Evolutionary conservation across 2,329 filamentous ascomycete species (phyloP).

Genomic region (Phoma herbarum): DNA sequence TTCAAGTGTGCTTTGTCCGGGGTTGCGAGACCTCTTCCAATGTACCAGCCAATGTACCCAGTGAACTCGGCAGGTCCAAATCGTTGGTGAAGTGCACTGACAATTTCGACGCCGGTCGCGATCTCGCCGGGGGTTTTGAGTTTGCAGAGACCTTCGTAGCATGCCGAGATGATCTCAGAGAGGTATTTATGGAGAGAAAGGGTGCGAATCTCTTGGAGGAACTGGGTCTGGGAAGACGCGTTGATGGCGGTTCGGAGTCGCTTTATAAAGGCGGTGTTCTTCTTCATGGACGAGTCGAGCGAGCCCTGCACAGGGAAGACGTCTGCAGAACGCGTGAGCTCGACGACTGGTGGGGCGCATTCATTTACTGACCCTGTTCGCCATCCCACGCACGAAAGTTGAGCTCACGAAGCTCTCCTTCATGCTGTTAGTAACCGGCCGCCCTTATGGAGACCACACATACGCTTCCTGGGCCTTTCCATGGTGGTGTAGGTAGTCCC

Average conservation of each 20-base stretch:
- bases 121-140: constrained; percentile 93
- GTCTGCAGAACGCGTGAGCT: constrained; percentile 62
- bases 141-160: constrained; percentile 91
- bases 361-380: constrained; percentile 72
- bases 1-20: constrained; percentile 89
- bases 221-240: constrained; percentile 78
- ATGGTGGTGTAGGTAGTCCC: constrained; percentile 50
- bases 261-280: constrained; percentile 98
- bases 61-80: constrained; percentile 93
- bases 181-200: constrained; percentile 95
- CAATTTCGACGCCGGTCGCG: constrained; percentile 88
- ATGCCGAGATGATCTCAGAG: constrained; percentile 94
- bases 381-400: constrained; percentile 90
- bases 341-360: constrained; percentile 16
- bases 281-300: constrained; percentile 94
- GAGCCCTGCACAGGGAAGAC: constrained; percentile 79
- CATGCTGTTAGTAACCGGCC: constrained; percentile 30
- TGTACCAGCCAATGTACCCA: constrained; percentile 87
- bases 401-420: constrained; percentile 88
- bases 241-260: constrained; percentile 90
- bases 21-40: constrained; percentile 89
- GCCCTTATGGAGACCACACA: constrained; percentile 1
- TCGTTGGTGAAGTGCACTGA: constrained; percentile 93
- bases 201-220: constrained; percentile 87
- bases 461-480: constrained; percentile 62